Percentiles rank a stretch among this genome's conserved stretches.
phyloP scores from a whole-genome alignment of 139 green algal genomes.

The Coelastrella sp. region DNA sequence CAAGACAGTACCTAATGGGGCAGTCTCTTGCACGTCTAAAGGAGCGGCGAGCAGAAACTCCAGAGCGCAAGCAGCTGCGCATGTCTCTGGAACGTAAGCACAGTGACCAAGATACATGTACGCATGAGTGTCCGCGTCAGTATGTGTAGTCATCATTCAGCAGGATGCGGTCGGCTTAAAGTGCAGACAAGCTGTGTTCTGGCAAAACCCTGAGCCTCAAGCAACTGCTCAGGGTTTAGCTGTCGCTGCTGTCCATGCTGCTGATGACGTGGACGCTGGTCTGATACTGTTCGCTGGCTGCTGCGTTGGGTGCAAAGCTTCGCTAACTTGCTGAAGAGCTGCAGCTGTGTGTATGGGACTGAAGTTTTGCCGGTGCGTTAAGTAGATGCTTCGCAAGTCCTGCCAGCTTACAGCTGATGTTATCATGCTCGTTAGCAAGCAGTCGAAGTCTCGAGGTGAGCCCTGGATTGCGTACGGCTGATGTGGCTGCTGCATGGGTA shows the following conservation, averaged over 20 bases:
- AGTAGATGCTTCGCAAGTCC: not conserved
- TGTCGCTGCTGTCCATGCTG: not conserved
- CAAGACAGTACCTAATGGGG: no score
- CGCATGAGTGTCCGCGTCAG: no score
- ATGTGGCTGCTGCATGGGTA: not conserved
- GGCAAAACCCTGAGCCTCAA: not conserved
- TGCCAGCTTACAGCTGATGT: not conserved
- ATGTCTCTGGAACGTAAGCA: no score
- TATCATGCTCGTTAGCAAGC: not conserved
- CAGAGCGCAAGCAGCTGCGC: no score
- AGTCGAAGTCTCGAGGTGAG: not conserved
- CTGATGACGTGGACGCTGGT: not conserved
- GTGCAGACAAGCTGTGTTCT: not conserved
- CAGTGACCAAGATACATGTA: no score
- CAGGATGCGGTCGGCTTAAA: no score
- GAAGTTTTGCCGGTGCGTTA: not conserved
- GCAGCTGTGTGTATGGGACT: constrained; percentile 23
- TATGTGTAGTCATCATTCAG: no score
- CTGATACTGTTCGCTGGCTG: not conserved
- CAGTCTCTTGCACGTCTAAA: no score
- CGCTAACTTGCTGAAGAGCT: not conserved
- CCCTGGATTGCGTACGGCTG: not conserved
- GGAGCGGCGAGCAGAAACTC: no score
- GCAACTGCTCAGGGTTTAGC: not conserved
- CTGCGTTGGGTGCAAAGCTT: not conserved